Base-by-base conservation (phyloP, 1,284 basidiomycete genomes). In the Agaricales sp. region DNA sequence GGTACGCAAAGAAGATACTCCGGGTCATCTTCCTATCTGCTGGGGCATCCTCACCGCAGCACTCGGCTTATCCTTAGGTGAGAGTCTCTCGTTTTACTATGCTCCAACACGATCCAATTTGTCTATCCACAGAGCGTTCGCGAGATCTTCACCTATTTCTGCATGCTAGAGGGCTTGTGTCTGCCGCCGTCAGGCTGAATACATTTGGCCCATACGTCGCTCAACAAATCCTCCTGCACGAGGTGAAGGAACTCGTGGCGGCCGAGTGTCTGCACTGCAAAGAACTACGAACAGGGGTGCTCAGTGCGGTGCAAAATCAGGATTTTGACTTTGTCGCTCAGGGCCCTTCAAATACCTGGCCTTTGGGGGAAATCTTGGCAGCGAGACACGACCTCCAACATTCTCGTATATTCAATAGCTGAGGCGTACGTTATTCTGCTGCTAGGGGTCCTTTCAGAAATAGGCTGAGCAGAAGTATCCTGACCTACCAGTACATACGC, bases 391-490 rank as follows among this genome's bases (percentile, higher is more conserved):
- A 98, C 67, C 69, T 93, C 58, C 87, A 96, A 63, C 95, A 98
- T 67, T 94, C 92, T 30, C 75, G 94, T 47, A 89, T 99, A 55
- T 99, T 99, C 74, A 99, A 99, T 66, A 89, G 86, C 67, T 87
- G 66, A 41, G 30, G n/a, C n/a, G n/a, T n/a, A n/a, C n/a, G n/a
- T n/a, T n/a, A n/a, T n/a, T n/a, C n/a, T n/a, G n/a, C n/a, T n/a
- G n/a, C n/a, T n/a, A n/a, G n/a, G n/a, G n/a, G n/a, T n/a, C n/a
- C n/a, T n/a, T n/a, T n/a, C n/a, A n/a, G n/a, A n/a, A n/a, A n/a
- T n/a, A n/a, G n/a, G n/a, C n/a, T n/a, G n/a, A n/a, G n/a, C n/a
- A n/a, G n/a, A n/a, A n/a, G n/a, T n/a, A n/a, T n/a, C n/a, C n/a
- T n/a, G n/a, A n/a, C n/a, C n/a, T n/a, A n/a, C n/a, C n/a, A n/a